Evolutionary conservation across 169 alveolate species (phyloP).

Genomic region (Prorocentrum cordatum): DNA sequence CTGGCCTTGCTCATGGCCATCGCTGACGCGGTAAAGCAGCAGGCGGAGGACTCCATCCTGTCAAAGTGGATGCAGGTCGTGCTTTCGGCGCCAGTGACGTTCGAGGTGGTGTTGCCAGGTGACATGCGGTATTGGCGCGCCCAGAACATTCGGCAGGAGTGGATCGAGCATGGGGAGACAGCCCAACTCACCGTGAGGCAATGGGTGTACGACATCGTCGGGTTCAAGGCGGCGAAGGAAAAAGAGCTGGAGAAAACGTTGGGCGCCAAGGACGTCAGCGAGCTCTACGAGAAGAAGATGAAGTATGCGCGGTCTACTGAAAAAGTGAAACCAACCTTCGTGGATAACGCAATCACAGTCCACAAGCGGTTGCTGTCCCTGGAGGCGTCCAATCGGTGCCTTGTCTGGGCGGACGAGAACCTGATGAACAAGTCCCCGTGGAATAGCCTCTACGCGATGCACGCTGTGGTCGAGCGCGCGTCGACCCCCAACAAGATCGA

Average conservation of each 20-base stretch:
- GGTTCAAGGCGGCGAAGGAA: neutral
- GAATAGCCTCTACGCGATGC: neutral
- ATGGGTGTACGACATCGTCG: neutral
- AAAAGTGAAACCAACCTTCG: neutral
- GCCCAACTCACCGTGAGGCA: neutral
- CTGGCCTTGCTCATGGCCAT: neutral
- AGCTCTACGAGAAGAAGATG: neutral
- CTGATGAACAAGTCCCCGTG: neutral
- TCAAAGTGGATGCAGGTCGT: neutral
- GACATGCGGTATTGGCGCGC: constrained; percentile 7
- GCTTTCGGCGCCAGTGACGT: neutral
- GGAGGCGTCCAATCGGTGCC: neutral
- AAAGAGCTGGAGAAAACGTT: neutral
- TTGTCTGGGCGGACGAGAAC: neutral
- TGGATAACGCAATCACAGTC: neutral
- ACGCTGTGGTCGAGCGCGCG: neutral
- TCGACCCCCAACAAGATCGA: neutral
- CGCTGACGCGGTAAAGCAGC: neutral
- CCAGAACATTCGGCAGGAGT: neutral
- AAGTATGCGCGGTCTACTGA: neutral
- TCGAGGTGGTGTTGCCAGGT: neutral
- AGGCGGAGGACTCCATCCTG: neutral
- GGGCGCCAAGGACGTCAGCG: neutral
- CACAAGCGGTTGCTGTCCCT: neutral
- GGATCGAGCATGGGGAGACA: neutral